phyloP scores from a whole-genome alignment of 306 rosid genomes.

The Parietaria judaica region DNA sequence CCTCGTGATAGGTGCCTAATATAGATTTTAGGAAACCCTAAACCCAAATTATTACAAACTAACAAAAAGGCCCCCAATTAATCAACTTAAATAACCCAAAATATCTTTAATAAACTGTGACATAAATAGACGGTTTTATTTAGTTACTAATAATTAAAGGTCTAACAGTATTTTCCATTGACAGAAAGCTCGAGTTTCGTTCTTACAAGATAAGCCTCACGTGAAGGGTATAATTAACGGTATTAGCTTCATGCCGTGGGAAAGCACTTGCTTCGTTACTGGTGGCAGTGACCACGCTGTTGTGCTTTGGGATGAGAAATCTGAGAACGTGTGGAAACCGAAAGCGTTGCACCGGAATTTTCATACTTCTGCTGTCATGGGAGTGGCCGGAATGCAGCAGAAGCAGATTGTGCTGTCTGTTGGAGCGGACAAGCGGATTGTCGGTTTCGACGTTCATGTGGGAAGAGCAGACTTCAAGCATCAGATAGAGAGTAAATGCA shows the following conservation, averaged over 20 bases:
- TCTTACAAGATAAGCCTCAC: conserved; percentile 81
- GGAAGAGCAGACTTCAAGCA: conserved; percentile 78
- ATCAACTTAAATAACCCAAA: too few species aligned
- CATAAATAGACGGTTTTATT: too few species aligned
- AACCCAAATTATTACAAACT: too few species aligned
- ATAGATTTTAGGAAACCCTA: too few species aligned
- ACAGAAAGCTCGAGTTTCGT: conserved; percentile 67
- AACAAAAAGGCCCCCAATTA: too few species aligned
- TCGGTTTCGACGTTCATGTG: conserved; percentile 53
- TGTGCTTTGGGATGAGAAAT: conserved; percentile 70
- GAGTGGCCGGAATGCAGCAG: conserved; percentile 86
- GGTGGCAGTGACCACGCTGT: conserved; percentile 97
- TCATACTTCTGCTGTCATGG: conserved; percentile 98
- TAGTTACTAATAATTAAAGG: too few species aligned
- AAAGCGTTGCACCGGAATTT: conserved; percentile 63
- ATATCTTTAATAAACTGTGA: too few species aligned
- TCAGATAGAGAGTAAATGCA: conserved; percentile 91
- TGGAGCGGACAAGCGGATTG: conserved; percentile 84
- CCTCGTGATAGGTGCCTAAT: too few species aligned
- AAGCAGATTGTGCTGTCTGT: conserved; percentile 75
- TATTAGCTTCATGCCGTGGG: conserved; percentile 84
- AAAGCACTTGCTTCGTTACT: conserved; percentile 57
- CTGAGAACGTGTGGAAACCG: conserved; percentile 71
- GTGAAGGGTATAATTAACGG: conserved; percentile 80
- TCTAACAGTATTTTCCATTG: conserved; percentile 7